Base-by-base conservation (phyloP, 2,329 filamentous ascomycete species). In the Xylaria sp. region DNA sequence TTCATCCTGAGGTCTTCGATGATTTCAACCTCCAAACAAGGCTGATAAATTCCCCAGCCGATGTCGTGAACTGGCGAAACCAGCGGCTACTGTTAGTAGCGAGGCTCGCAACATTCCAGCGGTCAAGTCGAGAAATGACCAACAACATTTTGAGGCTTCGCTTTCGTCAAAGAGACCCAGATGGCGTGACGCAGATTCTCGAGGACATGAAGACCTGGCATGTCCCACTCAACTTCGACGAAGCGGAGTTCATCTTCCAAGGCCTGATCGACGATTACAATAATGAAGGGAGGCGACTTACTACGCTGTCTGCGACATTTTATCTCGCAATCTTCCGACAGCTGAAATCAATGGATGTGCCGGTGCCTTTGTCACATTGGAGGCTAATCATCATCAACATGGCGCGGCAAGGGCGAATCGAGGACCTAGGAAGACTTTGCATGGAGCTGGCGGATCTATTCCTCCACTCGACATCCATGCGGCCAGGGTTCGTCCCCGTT, bases 1-100 rank as follows among this genome's bases (percentile, higher is more conserved):
- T 84, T 19, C 81, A 84, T 60, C 82, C 81, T 0, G 80, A 83
- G 37, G 79, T 83, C 23, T 84, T 83, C 51, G 79, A 83, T 11
- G 76, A 83, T 60, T 52, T 70, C 1, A 66, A 72, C 8, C 73
- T 74, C 51, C 76, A 79, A 57, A 72, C 73, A 8, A 69, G 69
- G 51, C 71, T 83, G 18, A 64, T 77, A 9, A 65, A 70, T 3
- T 66, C 71, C 10, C 70, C 71, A 16, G 64, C 76, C 18, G 67
- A 68, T 9, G 68, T 72, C 10, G 74, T 73, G 10, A 74, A 82
- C 58, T 75, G 74, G 75, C 70, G 69, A 19, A 75, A 71, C 50
- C 74, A 77, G 60, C 74, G 74, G 13, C 67, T 83, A 0, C 65
- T 84, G n/a, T 63, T 79, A 19, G 75, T 74, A 11, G 71, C 82